A percentile compares a stretch with the other conserved stretches of the same genome.
These are phyloP conservation scores for Penicillium crystallinum DNA, from an alignment of 495 filamentous ascomycete species.

Conservation along the genomic window DNA sequence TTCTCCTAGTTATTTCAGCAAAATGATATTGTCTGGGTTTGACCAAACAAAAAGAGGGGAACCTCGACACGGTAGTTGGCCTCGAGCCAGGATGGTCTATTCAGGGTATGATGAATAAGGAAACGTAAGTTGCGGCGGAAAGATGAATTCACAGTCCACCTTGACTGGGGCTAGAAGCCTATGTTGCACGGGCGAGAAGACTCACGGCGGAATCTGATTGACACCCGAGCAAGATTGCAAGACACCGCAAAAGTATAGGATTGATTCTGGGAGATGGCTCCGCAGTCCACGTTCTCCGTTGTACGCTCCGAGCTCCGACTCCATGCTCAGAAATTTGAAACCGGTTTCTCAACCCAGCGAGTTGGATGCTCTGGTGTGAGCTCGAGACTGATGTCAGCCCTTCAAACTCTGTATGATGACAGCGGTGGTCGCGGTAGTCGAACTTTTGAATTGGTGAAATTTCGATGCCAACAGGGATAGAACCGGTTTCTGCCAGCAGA, in stretches of 20 bases:
- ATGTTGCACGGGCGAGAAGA: background rate
- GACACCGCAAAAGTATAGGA: background rate
- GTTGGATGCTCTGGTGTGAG: background rate
- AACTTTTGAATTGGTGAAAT: background rate
- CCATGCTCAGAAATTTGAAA: background rate
- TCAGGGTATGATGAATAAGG: background rate
- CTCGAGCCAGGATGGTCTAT: background rate
- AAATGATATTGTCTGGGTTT: constrained; percentile 13
- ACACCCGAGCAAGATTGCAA: too few species aligned
- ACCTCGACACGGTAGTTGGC: constrained; percentile 7
- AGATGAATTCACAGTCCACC: background rate
- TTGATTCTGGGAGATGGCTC: too few species aligned
- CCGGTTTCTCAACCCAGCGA: background rate
- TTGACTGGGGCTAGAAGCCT: too few species aligned
- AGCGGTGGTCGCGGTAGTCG: background rate
- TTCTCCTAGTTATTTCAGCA: constrained; percentile 14
- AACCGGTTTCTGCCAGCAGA: background rate
- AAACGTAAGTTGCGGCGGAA: too few species aligned
- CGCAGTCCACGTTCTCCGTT: background rate
- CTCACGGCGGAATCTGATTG: background rate
- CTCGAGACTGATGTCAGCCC: background rate
- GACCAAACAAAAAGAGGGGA: constrained; percentile 7
- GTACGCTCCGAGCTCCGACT: background rate
- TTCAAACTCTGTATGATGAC: background rate
- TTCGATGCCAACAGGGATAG: background rate